phyloP scores from a whole-genome alignment of 805 yeast species.

The Schizosaccharomyces japonicus region DNA sequence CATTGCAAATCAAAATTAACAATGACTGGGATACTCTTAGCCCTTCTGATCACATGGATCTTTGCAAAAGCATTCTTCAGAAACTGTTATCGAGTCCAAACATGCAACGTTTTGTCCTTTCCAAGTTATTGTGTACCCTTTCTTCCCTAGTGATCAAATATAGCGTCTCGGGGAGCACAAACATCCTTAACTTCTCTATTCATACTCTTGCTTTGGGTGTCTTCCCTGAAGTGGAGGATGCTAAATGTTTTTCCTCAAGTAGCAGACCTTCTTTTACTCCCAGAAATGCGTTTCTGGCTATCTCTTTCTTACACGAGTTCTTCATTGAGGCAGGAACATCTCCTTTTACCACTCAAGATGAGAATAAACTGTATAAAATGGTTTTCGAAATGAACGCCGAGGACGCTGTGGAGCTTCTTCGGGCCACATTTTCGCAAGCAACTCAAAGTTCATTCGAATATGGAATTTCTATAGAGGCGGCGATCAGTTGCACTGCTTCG shows the following conservation, averaged over 20 bases:
- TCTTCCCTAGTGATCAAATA: neutral
- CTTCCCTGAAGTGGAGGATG: too few species aligned
- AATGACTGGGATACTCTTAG: neutral
- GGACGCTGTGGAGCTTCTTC: too few species aligned
- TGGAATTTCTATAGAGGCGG: neutral
- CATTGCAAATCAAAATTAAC: neutral
- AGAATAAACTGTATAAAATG: neutral
- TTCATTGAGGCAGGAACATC: neutral
- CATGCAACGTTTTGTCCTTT: neutral
- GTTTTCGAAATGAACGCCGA: too few species aligned
- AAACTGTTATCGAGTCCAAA: neutral
- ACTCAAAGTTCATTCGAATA: too few species aligned
- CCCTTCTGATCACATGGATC: neutral
- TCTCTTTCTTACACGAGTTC: neutral
- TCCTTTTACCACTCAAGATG: neutral
- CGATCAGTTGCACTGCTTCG: neutral
- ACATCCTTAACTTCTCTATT: too few species aligned
- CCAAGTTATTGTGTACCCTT: neutral
- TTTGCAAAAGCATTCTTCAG: neutral
- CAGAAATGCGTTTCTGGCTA: neutral
- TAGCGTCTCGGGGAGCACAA: too few species aligned
- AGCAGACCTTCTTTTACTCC: neutral
- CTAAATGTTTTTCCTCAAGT: too few species aligned
- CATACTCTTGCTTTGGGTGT: too few species aligned
- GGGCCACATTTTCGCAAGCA: too few species aligned